Percentiles rank a stretch among this genome's conserved stretches.
Conservation (phyloP, 2,329 filamentous ascomycete species). For the Grosmannia clavigera region DNA sequence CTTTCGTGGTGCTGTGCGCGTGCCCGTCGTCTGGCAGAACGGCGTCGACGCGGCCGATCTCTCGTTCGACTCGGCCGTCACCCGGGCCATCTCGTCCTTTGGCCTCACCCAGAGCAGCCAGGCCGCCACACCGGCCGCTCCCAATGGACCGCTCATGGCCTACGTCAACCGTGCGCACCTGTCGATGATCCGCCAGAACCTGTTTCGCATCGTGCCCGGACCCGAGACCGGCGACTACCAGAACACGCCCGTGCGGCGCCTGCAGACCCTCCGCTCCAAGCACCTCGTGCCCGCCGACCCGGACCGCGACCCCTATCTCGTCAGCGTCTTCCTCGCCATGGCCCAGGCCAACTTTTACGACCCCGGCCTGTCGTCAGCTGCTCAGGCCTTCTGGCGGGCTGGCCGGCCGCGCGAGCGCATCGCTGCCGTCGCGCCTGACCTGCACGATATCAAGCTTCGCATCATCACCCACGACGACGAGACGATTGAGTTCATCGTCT, state of each 20-base stretch:
- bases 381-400: conserved; percentile 15
- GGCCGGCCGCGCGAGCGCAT: conserved; percentile 1
- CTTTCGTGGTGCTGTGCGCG: conserved; percentile 32
- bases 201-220: conserved; percentile 32
- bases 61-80: conserved; percentile 24
- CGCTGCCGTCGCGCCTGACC: neutral
- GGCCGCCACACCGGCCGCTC: neutral
- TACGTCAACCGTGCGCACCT: conserved; percentile 38
- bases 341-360: conserved; percentile 42
- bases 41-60: conserved; percentile 14
- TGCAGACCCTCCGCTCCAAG: conserved; percentile 35
- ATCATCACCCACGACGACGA: conserved; percentile 38
- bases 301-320: conserved; percentile 39
- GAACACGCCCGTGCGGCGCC: conserved; percentile 34
- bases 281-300: conserved; percentile 32
- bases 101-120: conserved; percentile 3
- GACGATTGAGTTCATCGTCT: conserved; percentile 38
- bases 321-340: conserved; percentile 42
- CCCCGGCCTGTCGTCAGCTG: conserved; percentile 6
- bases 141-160: conserved; percentile 23
- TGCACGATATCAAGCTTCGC: conserved; percentile 35
- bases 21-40: conserved; percentile 37
- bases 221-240: conserved; percentile 21
- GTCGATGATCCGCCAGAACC: conserved; percentile 29
- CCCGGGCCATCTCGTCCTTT: conserved; percentile 21